Percentiles rank a stretch among this genome's conserved stretches.
phyloP scores from a whole-genome alignment of 192 early-diverging fungal species.

The Rhizophagus sp. region DNA sequence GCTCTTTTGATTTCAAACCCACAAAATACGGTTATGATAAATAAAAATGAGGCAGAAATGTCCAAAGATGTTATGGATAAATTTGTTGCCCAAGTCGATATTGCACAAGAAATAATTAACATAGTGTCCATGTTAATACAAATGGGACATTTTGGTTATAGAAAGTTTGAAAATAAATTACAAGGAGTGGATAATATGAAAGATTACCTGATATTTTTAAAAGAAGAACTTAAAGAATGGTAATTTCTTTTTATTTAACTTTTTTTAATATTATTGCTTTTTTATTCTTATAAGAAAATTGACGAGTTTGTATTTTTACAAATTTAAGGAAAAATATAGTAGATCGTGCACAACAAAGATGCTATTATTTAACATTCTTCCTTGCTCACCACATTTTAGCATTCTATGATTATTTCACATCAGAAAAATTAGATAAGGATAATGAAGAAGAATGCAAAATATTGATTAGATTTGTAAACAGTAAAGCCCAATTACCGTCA shows the following conservation, averaged over 20 bases:
- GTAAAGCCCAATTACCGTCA: background rate
- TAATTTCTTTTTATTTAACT: background rate
- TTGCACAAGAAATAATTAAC: conserved; percentile 22
- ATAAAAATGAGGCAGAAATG: background rate
- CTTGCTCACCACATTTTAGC: conserved; percentile 12
- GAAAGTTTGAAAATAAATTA: background rate
- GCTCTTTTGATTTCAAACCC: conserved; percentile 29
- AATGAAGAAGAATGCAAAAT: background rate
- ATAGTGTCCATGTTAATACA: conserved; percentile 23
- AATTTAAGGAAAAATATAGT: conserved; percentile 9
- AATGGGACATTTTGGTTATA: conserved; percentile 33
- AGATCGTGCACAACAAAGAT: background rate
- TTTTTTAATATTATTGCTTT: background rate
- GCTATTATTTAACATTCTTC: conserved; percentile 30
- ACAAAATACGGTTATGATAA: background rate
- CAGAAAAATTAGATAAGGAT: background rate
- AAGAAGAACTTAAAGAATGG: conserved; percentile 2
- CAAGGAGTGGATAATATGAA: background rate
- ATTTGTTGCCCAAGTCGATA: conserved; percentile 34
- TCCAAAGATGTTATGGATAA: background rate
- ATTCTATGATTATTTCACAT: conserved; percentile 29
- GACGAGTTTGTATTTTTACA: too few relatives aligned
- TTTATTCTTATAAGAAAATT: background rate
- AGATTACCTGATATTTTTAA: background rate
- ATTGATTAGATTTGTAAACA: background rate